phyloP scores from a whole-genome alignment of 108 stramenopile species.

The Epithemia pelagica region DNA sequence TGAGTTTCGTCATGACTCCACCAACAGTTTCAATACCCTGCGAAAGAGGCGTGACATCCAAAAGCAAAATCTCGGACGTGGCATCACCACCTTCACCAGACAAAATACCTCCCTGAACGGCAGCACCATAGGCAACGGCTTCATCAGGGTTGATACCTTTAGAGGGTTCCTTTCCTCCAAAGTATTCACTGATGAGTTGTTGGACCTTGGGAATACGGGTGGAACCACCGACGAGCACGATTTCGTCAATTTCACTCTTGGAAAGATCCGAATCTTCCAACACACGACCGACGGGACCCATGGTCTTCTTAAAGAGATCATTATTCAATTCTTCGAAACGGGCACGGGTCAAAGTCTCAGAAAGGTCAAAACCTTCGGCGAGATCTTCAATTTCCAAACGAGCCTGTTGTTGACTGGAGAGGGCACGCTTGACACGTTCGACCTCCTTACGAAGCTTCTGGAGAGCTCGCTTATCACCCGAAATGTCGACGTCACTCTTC shows the following conservation, averaged over 20 bases:
- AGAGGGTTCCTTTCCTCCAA: conserved; percentile 91
- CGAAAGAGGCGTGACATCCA: conserved; percentile 92
- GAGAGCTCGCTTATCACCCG: conserved; percentile 61
- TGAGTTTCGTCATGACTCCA: conserved; percentile 85
- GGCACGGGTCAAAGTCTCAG: conserved; percentile 89
- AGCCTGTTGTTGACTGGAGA: conserved; percentile 74
- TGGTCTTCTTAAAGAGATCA: conserved; percentile 95
- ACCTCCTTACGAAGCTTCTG: conserved; percentile 85
- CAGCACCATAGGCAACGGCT: conserved; percentile 96
- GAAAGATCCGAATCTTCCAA: conserved; percentile 84
- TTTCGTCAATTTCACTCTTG: conserved; percentile 90
- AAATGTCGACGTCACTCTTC: conserved; percentile 52
- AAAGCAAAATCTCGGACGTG: conserved; percentile 76
- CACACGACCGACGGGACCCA: conserved; percentile 86
- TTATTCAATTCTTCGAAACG: conserved; percentile 97
- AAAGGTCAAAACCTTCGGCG: conserved; percentile 74
- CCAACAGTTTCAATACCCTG: conserved; percentile 90
- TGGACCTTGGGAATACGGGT: conserved; percentile 97
- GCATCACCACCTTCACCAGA: conserved; percentile 70
- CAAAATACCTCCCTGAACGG: conserved; percentile 93
- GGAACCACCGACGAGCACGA: conserved; percentile 95
- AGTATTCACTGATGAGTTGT: conserved; percentile 86
- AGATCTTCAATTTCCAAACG: conserved; percentile 83
- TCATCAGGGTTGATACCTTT: conserved; percentile 96
- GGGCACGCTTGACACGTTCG: conserved; percentile 86